Conservation (phyloP, 2,329 filamentous ascomycete species). For the Chaetothyriales sp. region DNA sequence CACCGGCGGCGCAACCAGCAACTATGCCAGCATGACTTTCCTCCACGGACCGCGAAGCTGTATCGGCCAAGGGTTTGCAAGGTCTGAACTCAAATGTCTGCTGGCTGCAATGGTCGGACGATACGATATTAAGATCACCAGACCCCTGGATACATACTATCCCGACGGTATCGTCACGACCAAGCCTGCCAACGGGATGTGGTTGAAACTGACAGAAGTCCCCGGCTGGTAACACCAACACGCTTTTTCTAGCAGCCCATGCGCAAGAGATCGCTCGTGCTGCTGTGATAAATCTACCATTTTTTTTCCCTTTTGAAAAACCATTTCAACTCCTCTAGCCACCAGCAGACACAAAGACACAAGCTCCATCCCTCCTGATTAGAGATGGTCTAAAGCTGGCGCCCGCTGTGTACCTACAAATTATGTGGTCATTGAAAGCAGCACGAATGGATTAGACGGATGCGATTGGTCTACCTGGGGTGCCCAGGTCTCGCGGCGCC, state of each 20-base stretch:
- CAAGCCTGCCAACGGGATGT: constrained; percentile 27
- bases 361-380: too few relatives aligned
- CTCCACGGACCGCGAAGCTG: constrained; percentile 42
- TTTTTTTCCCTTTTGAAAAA: too few relatives aligned
- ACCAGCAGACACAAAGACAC: too few relatives aligned
- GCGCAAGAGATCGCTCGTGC: too few relatives aligned
- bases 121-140: neutral
- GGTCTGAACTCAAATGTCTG: constrained; percentile 72
- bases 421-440: too few relatives aligned
- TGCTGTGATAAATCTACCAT: neutral
- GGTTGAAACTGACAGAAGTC: constrained; percentile 22
- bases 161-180: constrained; percentile 24
- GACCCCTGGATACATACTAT: neutral
- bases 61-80: constrained; percentile 35
- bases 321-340: too few relatives aligned
- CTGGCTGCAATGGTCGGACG: constrained; percentile 52
- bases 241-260: too few relatives aligned
- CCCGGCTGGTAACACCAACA: constrained; percentile 20
- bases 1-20: constrained; percentile 51
- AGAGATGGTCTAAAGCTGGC: too few relatives aligned
- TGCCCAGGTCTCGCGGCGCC: too few relatives aligned
- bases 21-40: constrained; percentile 61
- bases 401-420: too few relatives aligned
- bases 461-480: too few relatives aligned
- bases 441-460: too few relatives aligned